Evolutionary conservation across 345 rosid species (phyloP), one percentile per base, ranked within the genome.

Genomic region (Mangifera indica): DNA sequence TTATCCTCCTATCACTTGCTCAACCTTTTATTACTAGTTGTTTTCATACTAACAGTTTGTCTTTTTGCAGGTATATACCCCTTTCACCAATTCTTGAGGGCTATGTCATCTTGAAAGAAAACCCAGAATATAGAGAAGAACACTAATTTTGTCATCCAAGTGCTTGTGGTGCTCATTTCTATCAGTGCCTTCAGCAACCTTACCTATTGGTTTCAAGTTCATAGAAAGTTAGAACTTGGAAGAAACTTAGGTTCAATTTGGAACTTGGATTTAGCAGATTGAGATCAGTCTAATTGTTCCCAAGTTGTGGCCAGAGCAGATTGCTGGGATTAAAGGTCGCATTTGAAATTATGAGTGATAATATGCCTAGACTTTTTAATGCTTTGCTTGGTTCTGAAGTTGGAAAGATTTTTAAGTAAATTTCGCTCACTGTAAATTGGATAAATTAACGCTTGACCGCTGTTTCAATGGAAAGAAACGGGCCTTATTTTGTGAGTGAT

Each of bases 31-130:
- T 10, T 18, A 12, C n/a, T 26, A 29, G 20, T 45, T 66, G 64
- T 5, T 10, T 22, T 58, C 2, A 2, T 4, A 17, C 76, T 76
- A 49, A 63, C 18, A 2, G 25, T 10, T 1, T 1, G 26, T 25
- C 34, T 29, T 74, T 54, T 26, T 66, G 76, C 88, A 92, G 96
- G 86, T 92, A 89, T 78, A 79, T 95, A 70, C 97, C 98, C 0
- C 87, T 92, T 58, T 86, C 98, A 0, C 97, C 97, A 8, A 89
- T 95, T 66, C 87, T 95, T 34, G 99, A 95, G 84, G 99, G 98
- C 4, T 88, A 88, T 81, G 87, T 94, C 68, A 94, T 94, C 65
- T 76, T 94, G 80, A 92, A 79, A 65, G 92, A 90, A 78, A 92
- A 94, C 66, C 97, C 97, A 0, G 90, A 92, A 3, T 94, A 88